phyloP scores from a whole-genome alignment of 2,329 filamentous ascomycete species.

The Aspergillus vadensis region DNA sequence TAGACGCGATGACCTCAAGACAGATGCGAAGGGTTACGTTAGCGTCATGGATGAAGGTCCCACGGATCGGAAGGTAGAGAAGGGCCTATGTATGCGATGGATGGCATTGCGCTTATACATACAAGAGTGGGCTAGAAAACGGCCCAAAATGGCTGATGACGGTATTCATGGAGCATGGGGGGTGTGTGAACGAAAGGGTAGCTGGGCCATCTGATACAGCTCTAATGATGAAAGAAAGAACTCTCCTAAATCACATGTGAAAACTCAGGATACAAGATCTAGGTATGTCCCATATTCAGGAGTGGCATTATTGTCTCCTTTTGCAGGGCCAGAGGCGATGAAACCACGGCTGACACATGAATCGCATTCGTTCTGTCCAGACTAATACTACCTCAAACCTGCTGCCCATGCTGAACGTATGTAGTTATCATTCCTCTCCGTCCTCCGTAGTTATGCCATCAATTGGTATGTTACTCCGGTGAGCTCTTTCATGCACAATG shows the following conservation, averaged over 20 bases:
- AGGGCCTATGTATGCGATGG: conserved; percentile 70
- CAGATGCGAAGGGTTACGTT: conserved; percentile 73
- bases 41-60: conserved; percentile 43
- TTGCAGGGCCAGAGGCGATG: neutral
- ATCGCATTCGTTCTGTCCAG: neutral
- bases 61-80: conserved; percentile 52
- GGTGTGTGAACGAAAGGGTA: conserved; percentile 58
- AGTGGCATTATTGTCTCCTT: neutral
- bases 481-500: conserved; percentile 43
- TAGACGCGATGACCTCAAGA: conserved; percentile 67
- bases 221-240: neutral
- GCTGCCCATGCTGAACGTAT: neutral
- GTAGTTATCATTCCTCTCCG: neutral
- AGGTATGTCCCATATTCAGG: too few relatives aligned
- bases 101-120: conserved; percentile 81
- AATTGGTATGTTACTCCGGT: conserved; percentile 28
- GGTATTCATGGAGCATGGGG: conserved; percentile 65
- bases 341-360: neutral
- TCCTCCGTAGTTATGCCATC: conserved; percentile 2
- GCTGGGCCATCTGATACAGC: conserved; percentile 59
- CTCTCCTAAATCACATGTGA: neutral
- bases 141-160: conserved; percentile 67
- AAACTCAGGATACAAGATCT: neutral
- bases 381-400: neutral
- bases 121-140: conserved; percentile 84